These are phyloP conservation scores for Pleurotus ostreatus DNA, from an alignment of 768 basidiomycete genomes.

Conservation along the genomic window DNA sequence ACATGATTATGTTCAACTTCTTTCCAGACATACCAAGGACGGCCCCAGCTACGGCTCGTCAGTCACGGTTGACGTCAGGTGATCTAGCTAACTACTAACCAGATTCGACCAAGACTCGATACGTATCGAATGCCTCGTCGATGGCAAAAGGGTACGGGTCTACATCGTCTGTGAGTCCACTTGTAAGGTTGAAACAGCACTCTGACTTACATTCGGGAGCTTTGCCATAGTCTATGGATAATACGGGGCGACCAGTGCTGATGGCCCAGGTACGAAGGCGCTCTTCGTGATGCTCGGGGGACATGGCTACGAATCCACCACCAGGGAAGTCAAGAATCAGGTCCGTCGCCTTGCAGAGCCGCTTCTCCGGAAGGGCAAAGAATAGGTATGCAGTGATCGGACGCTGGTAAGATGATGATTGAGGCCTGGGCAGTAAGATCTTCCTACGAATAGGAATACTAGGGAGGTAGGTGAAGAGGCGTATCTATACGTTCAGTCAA, in stretches of 20 bases:
- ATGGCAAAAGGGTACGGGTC: slow-evolving; percentile 98
- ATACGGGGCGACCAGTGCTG: slow-evolving; percentile 70
- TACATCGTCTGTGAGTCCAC: slow-evolving; percentile 21
- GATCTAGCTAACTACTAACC: slow-evolving; percentile 23
- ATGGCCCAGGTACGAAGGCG: slow-evolving; percentile 84
- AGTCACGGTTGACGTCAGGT: neutral
- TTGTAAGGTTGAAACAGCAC: slow-evolving; percentile 4
- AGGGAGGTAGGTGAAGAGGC: slow-evolving; percentile 59
- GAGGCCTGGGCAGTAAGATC: slow-evolving; percentile 80
- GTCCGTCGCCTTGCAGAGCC: slow-evolving; percentile 66
- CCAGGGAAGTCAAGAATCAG: slow-evolving; percentile 92
- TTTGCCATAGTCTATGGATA: slow-evolving; percentile 93
- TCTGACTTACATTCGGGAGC: slow-evolving; percentile 81
- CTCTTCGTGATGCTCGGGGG: slow-evolving; percentile 95
- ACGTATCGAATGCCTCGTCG: slow-evolving; percentile 92
- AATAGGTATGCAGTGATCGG: slow-evolving; percentile 84
- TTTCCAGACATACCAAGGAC: slow-evolving; percentile 88
- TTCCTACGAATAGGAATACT: slow-evolving; percentile 62
- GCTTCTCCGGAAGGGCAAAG: slow-evolving; percentile 65
- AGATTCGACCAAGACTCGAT: slow-evolving; percentile 75
- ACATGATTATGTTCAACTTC: slow-evolving; percentile 71
- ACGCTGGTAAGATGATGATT: slow-evolving; percentile 68
- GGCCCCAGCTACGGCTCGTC: slow-evolving; percentile 47
- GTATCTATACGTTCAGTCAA: slow-evolving; percentile 46
- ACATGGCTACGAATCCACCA: slow-evolving; percentile 96